phyloP scores from a whole-genome alignment of 164 flowering plant species.

The Sedum album region DNA sequence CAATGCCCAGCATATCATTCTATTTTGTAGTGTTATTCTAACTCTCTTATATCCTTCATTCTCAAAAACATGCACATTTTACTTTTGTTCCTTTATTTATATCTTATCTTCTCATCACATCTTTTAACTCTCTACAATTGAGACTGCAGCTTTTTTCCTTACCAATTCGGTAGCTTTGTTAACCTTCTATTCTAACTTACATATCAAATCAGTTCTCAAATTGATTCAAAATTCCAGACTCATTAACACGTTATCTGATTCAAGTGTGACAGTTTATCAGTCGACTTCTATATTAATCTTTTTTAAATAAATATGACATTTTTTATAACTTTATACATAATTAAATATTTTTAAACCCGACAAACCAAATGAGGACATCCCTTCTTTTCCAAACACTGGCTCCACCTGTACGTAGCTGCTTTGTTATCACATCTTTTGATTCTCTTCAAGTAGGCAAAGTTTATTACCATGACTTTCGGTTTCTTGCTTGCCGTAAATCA shows the following conservation, averaged over 20 bases:
- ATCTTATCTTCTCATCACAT: slow-evolving; percentile 1
- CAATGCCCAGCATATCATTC: slow-evolving; percentile 2
- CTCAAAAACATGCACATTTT: neutral
- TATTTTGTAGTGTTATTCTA: neutral
- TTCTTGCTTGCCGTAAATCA: slow-evolving; percentile 2
- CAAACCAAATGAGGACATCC: neutral
- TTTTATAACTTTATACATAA: too few species aligned
- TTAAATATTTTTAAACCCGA: too few species aligned
- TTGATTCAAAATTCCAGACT: too few species aligned
- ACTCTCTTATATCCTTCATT: slow-evolving; percentile 2
- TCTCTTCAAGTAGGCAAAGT: neutral
- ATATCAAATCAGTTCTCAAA: too few species aligned
- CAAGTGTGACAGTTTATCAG: too few species aligned
- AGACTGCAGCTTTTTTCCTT: neutral
- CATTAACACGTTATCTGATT: too few species aligned
- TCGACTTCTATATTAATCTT: too few species aligned
- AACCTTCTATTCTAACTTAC: too few species aligned
- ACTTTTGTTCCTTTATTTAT: neutral
- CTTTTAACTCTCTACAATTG: neutral
- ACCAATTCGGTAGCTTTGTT: neutral
- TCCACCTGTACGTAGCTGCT: neutral
- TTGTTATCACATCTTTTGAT: neutral
- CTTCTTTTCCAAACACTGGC: neutral
- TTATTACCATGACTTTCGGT: neutral
- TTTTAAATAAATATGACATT: too few species aligned